Evolutionary conservation across 2,329 filamentous ascomycete species (phyloP), one percentile per base, ranked within the genome.

Genomic region (Colletotrichum somersetense): DNA sequence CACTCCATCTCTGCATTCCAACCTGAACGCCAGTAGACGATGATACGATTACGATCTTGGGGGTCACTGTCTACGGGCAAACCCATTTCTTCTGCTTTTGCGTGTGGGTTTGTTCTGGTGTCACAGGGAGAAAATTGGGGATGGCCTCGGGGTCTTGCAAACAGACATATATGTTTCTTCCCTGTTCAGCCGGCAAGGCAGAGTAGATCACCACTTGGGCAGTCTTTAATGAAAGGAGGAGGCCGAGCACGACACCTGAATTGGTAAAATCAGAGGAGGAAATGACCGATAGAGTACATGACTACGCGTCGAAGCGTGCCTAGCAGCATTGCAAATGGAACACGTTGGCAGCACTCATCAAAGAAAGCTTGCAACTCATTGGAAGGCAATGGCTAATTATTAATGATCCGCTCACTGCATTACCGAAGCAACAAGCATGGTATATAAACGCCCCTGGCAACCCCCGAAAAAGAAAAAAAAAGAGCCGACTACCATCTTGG

Each of bases 11-110:
- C 16, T n/a, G 3, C n/a, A 12, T 69, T 23, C 48, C 65, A 30
- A 72, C 8, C 2, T 14, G 20, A 12, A 40, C 57, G n/a, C 10
- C 20, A 66, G 52, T 20, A 16, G 7, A 56, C 5, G 38, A 42
- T 18, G 44, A 7, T 30, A 48, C 33, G 56, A 38, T 30, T 18
- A 48, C 38, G 23, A 58, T 20, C 2, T 53, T 5, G 59, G 55
- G 30, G 69, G 70, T 72, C 61, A 33, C 70, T 70, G 70, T 61
- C 70, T 72, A 16, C 46, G 70, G 70, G 66, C 48, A 72, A 30
- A 65, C 61, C 66, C n/a, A 23, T 42, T 57, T 58, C 3, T 48
- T 23, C 16, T 20, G 7, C n/a, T 16, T 40, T 23, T 26, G 8
- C 30, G 16, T 53, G 26, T 33, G 38, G 20, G 59, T 44, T 33